These are phyloP conservation scores for Coemansia sp. DNA, from an alignment of 192 early-diverging fungal species.

Conservation along the genomic window DNA sequence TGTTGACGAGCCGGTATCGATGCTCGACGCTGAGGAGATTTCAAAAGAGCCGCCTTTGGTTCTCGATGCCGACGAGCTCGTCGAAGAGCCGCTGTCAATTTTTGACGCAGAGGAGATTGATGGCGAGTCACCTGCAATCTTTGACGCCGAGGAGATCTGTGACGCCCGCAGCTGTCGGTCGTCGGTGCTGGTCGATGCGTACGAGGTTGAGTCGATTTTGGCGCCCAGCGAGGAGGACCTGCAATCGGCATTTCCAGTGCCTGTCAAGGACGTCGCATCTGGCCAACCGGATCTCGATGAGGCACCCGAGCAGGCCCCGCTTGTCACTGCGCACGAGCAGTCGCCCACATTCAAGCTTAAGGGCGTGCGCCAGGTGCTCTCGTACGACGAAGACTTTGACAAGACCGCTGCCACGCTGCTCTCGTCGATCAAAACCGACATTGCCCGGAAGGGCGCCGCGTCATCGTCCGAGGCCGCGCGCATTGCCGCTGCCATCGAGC, in stretches of 20 bases:
- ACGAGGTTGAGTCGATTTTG: constrained; percentile 29
- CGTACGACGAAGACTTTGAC: constrained; percentile 45
- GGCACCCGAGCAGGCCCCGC: neutral
- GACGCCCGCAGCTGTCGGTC: neutral
- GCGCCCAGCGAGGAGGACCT: neutral
- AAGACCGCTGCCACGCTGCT: constrained; percentile 45
- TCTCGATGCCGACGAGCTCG: neutral
- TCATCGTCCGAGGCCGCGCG: constrained; percentile 3
- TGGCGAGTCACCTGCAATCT: neutral
- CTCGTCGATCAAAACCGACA: constrained; percentile 47
- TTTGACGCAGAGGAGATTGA: constrained; percentile 15
- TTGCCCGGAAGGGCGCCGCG: constrained; percentile 26
- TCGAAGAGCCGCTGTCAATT: neutral
- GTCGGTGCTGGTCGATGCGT: constrained; percentile 27
- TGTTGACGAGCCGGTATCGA: neutral
- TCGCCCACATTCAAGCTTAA: constrained; percentile 42
- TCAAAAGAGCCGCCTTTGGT: neutral
- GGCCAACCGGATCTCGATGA: neutral
- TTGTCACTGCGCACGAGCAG: neutral
- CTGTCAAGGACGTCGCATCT: neutral
- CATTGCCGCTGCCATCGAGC: constrained; percentile 46
- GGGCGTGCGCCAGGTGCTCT: constrained; percentile 46
- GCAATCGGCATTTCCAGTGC: neutral
- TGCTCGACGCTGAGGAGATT: constrained; percentile 35
- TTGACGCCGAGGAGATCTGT: constrained; percentile 14